A percentile compares a stretch with the other conserved stretches of the same genome.
These are phyloP conservation scores for Chloranthus sessilifolius DNA, from an alignment of 164 flowering plant species.

Conservation along the genomic window DNA sequence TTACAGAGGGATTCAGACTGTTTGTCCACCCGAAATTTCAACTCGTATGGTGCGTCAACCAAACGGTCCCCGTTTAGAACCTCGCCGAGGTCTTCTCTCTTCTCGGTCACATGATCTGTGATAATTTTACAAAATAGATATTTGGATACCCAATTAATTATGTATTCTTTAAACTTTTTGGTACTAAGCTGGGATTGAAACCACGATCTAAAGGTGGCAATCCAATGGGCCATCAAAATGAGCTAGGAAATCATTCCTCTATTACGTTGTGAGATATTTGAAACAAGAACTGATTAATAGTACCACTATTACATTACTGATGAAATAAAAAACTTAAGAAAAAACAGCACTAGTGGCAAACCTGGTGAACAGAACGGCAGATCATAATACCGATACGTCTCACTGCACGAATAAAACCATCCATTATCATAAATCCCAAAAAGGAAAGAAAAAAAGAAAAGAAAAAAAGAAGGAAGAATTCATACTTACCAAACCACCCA, in stretches of 20 bases:
- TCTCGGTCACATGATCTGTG: slow-evolving; percentile 40
- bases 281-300: too few species aligned
- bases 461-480: neutral
- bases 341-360: slow-evolving; percentile 3
- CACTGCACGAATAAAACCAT: slow-evolving; percentile 29
- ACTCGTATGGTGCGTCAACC: slow-evolving; percentile 55
- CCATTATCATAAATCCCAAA: slow-evolving; percentile 4
- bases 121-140: too few species aligned
- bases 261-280: too few species aligned
- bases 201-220: neutral
- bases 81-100: slow-evolving; percentile 56
- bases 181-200: too few species aligned
- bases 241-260: neutral
- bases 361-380: slow-evolving; percentile 61
- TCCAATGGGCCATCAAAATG: neutral
- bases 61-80: slow-evolving; percentile 67
- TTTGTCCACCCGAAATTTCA: slow-evolving; percentile 41
- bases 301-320: too few species aligned
- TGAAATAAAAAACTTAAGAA: neutral
- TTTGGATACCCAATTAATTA: too few species aligned
- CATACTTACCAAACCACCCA: neutral
- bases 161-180: too few species aligned
- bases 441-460: neutral
- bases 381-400: slow-evolving; percentile 51
- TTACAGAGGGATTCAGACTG: slow-evolving; percentile 40